Base-by-base conservation (phyloP, 2,329 filamentous ascomycete species). In the Trichoderma pleuroti region DNA sequence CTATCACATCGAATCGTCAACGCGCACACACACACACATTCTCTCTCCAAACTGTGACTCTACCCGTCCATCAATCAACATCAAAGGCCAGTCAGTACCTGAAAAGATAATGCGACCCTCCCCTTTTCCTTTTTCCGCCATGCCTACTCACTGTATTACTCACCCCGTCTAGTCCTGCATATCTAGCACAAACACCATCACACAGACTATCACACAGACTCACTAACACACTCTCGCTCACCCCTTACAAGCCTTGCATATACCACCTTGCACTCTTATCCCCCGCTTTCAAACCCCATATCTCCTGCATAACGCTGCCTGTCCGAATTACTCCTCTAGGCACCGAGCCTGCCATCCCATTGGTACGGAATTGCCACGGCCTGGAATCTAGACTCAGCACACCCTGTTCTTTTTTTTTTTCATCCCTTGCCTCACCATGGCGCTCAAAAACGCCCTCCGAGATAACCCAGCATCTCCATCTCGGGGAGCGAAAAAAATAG, bases 211-310 rank as follows among this genome's bases (percentile, higher is more conserved):
- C 26, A 32, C 64, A 46, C 46, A 57, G 36, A 7, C 39, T 42
- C 39, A 42, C 39, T 42, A n/a, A 42, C 39, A 42, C 36, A 42
- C 12, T 6, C n/a, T 12, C 21, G 34, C 16, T n/a, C 54, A 28
- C 18, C 30, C 10, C 46, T 56, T 28, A 28, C 59, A 61, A 39
- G 10, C 16, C 14, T 49, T 63, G 18, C 60, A 26, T 61, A 16
- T 14, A 54, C 32, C 24, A n/a, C 16, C 26, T 28, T 5, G 3
- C 5, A 21, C n/a, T 46, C 57, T 42, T 54, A 12, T 30, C n/a
- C 65, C 64, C 65, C 65, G 65, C 65, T 68, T 42, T 59, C 64
- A 30, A 66, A 5, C 21, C 18, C 39, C 39, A 21, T 64, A 8
- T 57, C 63, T 30, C 49, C 39, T 49, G 39, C 56, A 46, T 49